Conservation (phyloP, 1,139 yeast species). For the Fermentozyma sake region DNA sequence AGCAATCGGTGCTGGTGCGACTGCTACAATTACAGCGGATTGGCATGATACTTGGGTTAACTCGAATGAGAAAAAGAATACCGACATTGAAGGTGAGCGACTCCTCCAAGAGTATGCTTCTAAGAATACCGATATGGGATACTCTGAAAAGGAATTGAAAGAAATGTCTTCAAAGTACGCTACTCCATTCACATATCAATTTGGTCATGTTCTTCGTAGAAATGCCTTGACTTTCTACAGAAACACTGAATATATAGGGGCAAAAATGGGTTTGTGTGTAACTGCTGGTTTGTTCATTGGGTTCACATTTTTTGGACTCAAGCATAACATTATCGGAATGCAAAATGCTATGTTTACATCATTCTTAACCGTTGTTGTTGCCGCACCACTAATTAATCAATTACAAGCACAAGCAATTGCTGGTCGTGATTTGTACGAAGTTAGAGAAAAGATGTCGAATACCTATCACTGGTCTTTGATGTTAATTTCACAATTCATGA, state of each 20-base stretch:
- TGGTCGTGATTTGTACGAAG: constrained; percentile 31
- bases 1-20: constrained; percentile 16
- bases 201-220: constrained; percentile 12
- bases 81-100: no score
- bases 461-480: constrained; percentile 14
- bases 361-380: constrained; percentile 10
- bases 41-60: constrained; percentile 16
- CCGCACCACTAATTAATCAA: constrained; percentile 33
- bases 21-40: constrained; percentile 15
- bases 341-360: constrained; percentile 17
- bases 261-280: constrained; percentile 14
- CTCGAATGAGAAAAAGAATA: constrained; percentile 13
- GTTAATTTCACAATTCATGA: constrained; percentile 58
- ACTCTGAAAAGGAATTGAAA: constrained; percentile 12
- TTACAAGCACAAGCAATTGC: constrained; percentile 28
- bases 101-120: constrained; percentile 8
- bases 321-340: constrained; percentile 13
- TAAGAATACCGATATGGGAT: constrained; percentile 11
- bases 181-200: constrained; percentile 12
- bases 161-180: constrained; percentile 13
- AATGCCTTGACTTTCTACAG: constrained; percentile 15
- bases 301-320: constrained; percentile 15
- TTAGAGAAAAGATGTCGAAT: constrained; percentile 15
- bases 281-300: constrained; percentile 15
- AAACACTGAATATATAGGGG: constrained; percentile 14